Percentiles rank a stretch among this genome's conserved stretches.
phyloP scores from a whole-genome alignment of 1,284 basidiomycete genomes.

The Sanghuangporus sanghuang region DNA sequence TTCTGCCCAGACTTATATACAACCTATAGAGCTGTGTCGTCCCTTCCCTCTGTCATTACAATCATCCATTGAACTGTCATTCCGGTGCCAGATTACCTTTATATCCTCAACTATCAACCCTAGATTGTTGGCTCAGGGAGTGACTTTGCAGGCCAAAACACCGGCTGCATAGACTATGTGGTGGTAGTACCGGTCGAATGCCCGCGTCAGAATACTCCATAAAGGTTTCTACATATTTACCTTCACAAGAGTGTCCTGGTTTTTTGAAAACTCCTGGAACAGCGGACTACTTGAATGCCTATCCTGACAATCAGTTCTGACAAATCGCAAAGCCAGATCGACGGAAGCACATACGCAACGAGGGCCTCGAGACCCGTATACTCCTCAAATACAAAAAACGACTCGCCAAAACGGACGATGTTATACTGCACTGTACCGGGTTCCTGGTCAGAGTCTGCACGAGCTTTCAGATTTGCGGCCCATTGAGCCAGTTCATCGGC shows the following conservation, averaged over 20 bases:
- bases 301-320: neutral
- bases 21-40: too few species aligned
- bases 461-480: conserved; percentile 5
- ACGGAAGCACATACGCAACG: neutral
- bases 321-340: neutral
- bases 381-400: conserved; percentile 6
- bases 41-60: too few species aligned
- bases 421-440: conserved; percentile 6
- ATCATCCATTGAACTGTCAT: too few species aligned
- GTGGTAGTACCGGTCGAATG: too few species aligned
- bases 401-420: conserved; percentile 3
- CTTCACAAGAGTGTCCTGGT: neutral
- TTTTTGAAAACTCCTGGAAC: neutral
- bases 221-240: neutral
- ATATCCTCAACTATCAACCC: neutral
- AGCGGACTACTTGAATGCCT: neutral
- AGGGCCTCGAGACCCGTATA: neutral
- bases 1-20: too few species aligned
- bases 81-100: too few species aligned
- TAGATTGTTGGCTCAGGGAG: neutral
- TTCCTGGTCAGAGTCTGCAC: conserved; percentile 9
- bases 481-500: conserved; percentile 7
- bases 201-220: too few species aligned
- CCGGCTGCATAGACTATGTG: neutral
- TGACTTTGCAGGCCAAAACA: neutral